Conservation (phyloP, 768 basidiomycete genomes). For the Tylopilus plumbeoviolaceoides region DNA sequence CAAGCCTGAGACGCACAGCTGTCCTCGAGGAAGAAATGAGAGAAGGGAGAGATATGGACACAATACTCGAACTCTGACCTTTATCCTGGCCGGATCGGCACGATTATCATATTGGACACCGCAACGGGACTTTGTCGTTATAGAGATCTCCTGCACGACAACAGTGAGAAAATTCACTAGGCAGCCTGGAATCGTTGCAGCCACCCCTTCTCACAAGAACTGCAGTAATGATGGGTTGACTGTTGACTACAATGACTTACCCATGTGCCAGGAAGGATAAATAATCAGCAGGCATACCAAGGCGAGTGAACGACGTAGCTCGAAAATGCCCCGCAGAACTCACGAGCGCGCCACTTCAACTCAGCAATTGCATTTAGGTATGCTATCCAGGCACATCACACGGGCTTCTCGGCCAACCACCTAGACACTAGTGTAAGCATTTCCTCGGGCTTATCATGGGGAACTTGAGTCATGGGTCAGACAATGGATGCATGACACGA, state of each 20-base stretch:
- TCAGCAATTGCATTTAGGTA: neutral
- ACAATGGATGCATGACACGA: conserved; percentile 13
- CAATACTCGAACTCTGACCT: neutral
- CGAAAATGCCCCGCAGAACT: neutral
- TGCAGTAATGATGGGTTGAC: no score
- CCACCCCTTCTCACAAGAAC: no score
- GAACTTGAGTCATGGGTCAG: conserved; percentile 42
- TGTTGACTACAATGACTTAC: neutral
- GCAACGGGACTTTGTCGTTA: no score
- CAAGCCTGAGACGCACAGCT: neutral
- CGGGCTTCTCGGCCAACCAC: conserved; percentile 46
- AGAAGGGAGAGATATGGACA: neutral
- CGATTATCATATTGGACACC: no score
- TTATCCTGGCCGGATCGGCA: no score
- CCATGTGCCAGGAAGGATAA: neutral
- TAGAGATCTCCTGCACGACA: no score
- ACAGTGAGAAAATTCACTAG: no score
- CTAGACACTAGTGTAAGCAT: conserved; percentile 55
- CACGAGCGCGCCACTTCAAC: neutral
- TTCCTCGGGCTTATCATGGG: conserved; percentile 66
- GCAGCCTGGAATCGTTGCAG: no score
- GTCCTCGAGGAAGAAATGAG: neutral
- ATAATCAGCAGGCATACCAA: neutral
- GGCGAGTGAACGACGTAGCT: neutral
- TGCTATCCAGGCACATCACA: conserved; percentile 26